These are phyloP conservation scores for Entomophthora muscae DNA, from an alignment of 371 early-diverging fungal genomes.

Conservation along the genomic window DNA sequence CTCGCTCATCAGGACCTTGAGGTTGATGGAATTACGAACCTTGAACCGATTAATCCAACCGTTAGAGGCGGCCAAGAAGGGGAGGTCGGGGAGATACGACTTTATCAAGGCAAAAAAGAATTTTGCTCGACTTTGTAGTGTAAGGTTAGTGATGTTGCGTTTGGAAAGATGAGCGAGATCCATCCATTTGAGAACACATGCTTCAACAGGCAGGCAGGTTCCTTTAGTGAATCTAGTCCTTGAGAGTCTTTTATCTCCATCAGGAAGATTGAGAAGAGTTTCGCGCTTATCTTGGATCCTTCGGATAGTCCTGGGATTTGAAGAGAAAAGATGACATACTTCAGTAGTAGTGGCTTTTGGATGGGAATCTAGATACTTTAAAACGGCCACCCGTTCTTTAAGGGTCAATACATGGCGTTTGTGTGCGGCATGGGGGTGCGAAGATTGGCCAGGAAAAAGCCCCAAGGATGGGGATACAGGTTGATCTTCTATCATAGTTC, in stretches of 20 bases:
- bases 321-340: background rate
- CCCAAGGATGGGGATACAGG: too few species aligned
- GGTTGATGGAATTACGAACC: background rate
- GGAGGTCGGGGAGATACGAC: background rate
- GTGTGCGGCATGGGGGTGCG: too few species aligned
- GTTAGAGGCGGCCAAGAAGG: background rate
- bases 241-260: background rate
- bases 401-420: constrained; percentile 1
- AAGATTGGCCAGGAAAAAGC: too few species aligned
- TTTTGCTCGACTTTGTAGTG: background rate
- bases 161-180: background rate
- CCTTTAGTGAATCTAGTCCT: constrained; percentile 1
- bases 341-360: background rate
- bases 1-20: background rate
- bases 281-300: background rate
- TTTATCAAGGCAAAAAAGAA: constrained; percentile 2
- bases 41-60: constrained; percentile 4
- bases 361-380: too few species aligned
- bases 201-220: constrained; percentile 2
- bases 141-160: background rate
- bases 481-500: too few species aligned
- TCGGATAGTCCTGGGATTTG: background rate
- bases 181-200: constrained; percentile 4
- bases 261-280: background rate
- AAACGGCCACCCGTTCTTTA: background rate